Base-by-base conservation (phyloP, 495 filamentous ascomycete genomes). In the Talaromyces thailandensis region DNA sequence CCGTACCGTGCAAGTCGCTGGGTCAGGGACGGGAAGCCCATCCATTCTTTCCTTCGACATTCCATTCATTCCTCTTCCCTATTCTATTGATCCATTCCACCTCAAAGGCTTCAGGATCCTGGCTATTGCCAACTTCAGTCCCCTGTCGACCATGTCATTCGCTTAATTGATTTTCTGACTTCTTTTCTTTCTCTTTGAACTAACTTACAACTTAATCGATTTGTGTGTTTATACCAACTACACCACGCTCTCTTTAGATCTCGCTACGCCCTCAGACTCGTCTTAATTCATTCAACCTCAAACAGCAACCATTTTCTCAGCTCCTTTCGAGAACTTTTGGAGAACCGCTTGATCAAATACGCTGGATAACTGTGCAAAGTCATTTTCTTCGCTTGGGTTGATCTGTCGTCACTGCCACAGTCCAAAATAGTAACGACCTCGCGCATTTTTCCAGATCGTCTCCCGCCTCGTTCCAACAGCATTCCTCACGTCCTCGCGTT, bases 111-210 rank as follows among this genome's bases (percentile, higher is more conserved):
- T 57, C 28, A 35, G 51, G 45, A 51, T 29, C 60, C 50, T 32
- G 21, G 50, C 43, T 21, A 0, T 56, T n/a, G 25, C 53, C 53
- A 24, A 12, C 50, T 58, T 58, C 51, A 52, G 23, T 31, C 23
- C 61, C 23, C 51, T 57, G 29, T 52, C 45, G 52, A 52, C 50
- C 61, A 62, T 62, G 61, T 56, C 61, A 43, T 48, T 62, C 61
- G 31, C 61, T 62, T 62, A 21, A 62, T n/a, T 24, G 31, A 60
- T 60, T 28, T 43, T 60, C 31, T 45, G 6, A 48, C 16, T 50
- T 60, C 7, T 60, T 28, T 28, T 26, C 8, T 60, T 40, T 60
- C 31, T 45, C n/a, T 63, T 25, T 24, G 21, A 28, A 40, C 6
- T 16, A 28, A 40, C 6, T 16, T 64, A 40, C 18, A 40, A 40